Base-by-base conservation (phyloP, 306 rosid species). In the Arachis stenosperma region DNA sequence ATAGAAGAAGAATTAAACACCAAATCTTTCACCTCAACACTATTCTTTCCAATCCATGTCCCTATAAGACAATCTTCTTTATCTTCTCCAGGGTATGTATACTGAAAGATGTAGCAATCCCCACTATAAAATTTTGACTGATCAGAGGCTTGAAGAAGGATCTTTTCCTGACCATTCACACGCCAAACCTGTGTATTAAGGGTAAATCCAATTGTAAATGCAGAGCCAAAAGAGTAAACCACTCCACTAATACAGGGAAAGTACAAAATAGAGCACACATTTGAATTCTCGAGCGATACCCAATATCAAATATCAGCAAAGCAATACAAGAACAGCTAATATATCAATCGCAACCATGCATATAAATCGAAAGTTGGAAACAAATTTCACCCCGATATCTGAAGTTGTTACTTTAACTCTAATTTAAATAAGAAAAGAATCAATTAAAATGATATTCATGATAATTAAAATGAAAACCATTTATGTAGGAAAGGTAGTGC, bases 81-180 rank as follows among this genome's bases (percentile, higher is more conserved):
- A 57, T 92, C 96, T 60, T 92, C 98, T 56, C 96, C 96, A 9
- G 96, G 85, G 74, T 86, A 92, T 11, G 93, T 52, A 73, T 92
- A 92, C 73, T 88, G 96, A 78, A 92, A 92, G 77, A 92, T 90
- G 79, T 76, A 92, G 88, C 96, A 92, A 79, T 92, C 92, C 58
- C 98, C 98, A 15, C 92, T 75, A 70, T 90, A 92, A 75, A 92
- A 81, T 75, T 90, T 92, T 65, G 98, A 86, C 81, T 89, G 98
- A 81, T 92, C 89, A 50, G 94, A 82, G 77, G 88, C 84, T 67
- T 82, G 82, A 85, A 90, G 88, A 68, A 82, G 89, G 72, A 85
- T 65, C 83, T 92, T 88, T 82, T 92, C 87, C 77, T 83, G 84
- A 62, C 92, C 93, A 14, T 73, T 89, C 74, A 88, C 98, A 11